Conservation (phyloP, 2,329 filamentous ascomycete species). For the Tolypocladium ovalisporum region DNA sequence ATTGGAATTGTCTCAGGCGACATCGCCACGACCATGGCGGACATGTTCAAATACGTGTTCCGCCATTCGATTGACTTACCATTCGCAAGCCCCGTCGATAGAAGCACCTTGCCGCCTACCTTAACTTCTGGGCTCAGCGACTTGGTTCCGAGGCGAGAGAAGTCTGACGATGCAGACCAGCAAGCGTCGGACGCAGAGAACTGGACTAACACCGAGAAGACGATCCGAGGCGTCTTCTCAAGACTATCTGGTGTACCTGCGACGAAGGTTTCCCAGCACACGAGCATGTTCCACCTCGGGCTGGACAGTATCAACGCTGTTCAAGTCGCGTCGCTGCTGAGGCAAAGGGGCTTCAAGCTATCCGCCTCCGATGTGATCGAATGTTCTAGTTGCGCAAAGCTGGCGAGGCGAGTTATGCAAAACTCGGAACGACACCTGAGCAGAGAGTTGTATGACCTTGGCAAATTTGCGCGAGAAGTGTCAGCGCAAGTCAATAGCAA, state of each 20-base stretch:
- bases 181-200: conserved; percentile 10
- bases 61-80: conserved; percentile 14
- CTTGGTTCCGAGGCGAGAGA: conserved; percentile 11
- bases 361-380: conserved; percentile 68
- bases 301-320: conserved; percentile 83
- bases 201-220: conserved; percentile 41
- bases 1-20: conserved; percentile 24
- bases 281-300: conserved; percentile 78
- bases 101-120: conserved; percentile 10
- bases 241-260: conserved; percentile 42
- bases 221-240: conserved; percentile 45
- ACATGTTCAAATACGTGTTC: conserved; percentile 19
- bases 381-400: conserved; percentile 33
- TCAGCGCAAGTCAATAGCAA: conserved; percentile 14
- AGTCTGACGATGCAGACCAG: conserved; percentile 4
- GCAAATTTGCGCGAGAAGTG: conserved; percentile 24
- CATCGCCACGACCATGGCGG: conserved; percentile 15
- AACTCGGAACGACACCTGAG: conserved; percentile 2
- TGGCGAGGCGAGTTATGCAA: conserved; percentile 19
- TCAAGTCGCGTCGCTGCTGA: conserved; percentile 62
- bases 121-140: conserved; percentile 8
- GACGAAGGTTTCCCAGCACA: conserved; percentile 43
- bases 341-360: conserved; percentile 44
- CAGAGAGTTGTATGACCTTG: conserved; percentile 24
- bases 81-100: conserved; percentile 11